Base-by-base conservation (phyloP, 1,284 basidiomycete genomes). In the Phellopilus nigrolimitatus region DNA sequence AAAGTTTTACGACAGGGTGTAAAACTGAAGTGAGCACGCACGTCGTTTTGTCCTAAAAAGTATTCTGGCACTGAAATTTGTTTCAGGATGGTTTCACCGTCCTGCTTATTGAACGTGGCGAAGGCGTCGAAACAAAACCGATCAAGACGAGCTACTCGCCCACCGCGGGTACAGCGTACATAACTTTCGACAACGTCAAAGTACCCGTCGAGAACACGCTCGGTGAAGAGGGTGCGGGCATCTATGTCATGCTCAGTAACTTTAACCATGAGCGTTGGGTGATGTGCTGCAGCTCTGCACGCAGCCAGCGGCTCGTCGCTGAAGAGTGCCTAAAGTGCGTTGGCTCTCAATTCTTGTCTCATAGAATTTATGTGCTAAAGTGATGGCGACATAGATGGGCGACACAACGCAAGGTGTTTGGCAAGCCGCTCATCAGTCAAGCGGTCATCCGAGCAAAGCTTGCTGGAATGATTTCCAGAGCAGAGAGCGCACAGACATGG, bases 161-260 rank as follows among this genome's bases (percentile, higher is more conserved):
- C 3, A 70, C 86, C 2, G 86, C 89, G 1, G 89, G 90, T 6
- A 94, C 91, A 0, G 89, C 88, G 5, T 94, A 83, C 64, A 77
- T 95, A 60, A 92, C 87, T 0, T 94, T 92, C 62, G 88, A 93
- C 66, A 87, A 94, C 58, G 89, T 91, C 57, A 80, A 81, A 61
- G 89, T 93, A 0, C 91, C 91, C 5, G 75, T 86, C n/a, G 84
- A 82, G 62, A 88, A 95, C 69, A 87, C 91, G 24, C 75, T 97
- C 37, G 92, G 92, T 13, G 76, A 83, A 58, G 91, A 91, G 63
- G 85, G 88, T 53, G 80, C 82, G 49, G 92, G 91, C 39, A 78
- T 95, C 51, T 82, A 84, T 60, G 88, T 93, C 60, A 87, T 92
- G 64, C 68, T 83, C 44, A 74, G 78, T 52, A 82, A 87, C 67